Conservation (phyloP, 352 stramenopile species). For the Phytophthora palmivora region DNA sequence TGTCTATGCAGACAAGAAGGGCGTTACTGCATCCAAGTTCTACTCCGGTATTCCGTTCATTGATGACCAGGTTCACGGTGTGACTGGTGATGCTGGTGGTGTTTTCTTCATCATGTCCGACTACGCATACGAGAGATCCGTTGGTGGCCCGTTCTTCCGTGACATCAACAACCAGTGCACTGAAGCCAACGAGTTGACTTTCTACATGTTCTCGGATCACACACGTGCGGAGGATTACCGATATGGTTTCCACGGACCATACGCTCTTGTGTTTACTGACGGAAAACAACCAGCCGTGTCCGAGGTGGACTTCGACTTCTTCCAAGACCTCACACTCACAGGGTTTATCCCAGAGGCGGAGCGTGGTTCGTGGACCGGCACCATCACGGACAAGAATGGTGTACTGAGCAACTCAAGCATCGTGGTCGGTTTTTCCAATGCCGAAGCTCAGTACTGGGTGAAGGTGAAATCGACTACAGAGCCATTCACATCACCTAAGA, state of each 20-base stretch:
- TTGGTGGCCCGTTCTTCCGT: constrained; percentile 55
- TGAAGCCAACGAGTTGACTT: constrained; percentile 54
- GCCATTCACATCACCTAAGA: constrained; percentile 49
- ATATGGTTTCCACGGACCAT: constrained; percentile 63
- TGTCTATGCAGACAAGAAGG: constrained; percentile 43
- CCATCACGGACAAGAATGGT: constrained; percentile 40
- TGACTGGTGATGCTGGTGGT: constrained; percentile 44
- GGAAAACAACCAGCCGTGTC: constrained; percentile 29
- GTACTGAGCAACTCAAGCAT: constrained; percentile 37
- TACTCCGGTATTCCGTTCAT: constrained; percentile 54
- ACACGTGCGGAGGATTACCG: constrained; percentile 59
- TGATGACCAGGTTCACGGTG: constrained; percentile 51
- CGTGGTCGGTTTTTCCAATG: constrained; percentile 52
- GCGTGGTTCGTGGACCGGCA: constrained; percentile 43
- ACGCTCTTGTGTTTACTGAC: constrained; percentile 56
- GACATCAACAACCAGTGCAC: constrained; percentile 72
- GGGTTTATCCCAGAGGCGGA: constrained; percentile 46
- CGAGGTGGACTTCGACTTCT: constrained; percentile 54
- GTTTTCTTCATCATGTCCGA: constrained; percentile 64
- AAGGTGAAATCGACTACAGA: constrained; percentile 21
- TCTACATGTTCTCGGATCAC: constrained; percentile 74
- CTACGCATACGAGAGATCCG: constrained; percentile 56
- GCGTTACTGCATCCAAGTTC: constrained; percentile 48
- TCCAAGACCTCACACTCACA: constrained; percentile 48
- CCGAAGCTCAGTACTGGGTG: constrained; percentile 59